These are phyloP conservation scores for Poa annua DNA, from an alignment of 176 grass and related monocot genomes.

Conservation along the genomic window DNA sequence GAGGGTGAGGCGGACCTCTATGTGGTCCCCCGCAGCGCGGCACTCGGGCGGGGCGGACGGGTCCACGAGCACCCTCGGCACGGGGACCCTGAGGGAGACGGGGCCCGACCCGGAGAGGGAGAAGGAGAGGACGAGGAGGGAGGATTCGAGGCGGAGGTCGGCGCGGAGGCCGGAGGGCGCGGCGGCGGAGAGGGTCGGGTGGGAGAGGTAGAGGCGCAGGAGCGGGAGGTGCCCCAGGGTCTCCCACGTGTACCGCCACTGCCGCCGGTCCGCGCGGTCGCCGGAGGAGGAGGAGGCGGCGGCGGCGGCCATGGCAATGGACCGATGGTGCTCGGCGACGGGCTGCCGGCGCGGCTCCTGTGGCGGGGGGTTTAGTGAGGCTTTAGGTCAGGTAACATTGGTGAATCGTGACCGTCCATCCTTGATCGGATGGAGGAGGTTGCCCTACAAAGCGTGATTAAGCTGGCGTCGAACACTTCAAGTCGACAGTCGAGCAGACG, in stretches of 20 bases:
- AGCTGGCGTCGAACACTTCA: too few relatives aligned
- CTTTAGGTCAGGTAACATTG: neutral
- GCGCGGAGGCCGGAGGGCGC: conserved; percentile 34
- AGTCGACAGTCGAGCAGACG: too few relatives aligned
- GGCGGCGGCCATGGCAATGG: conserved; percentile 37
- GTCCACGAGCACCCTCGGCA: conserved; percentile 66
- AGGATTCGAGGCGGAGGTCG: conserved; percentile 56
- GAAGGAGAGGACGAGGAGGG: conserved; percentile 61
- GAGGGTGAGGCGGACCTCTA: conserved; percentile 67
- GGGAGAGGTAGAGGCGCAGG: conserved; percentile 66
- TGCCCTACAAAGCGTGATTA: too few relatives aligned
- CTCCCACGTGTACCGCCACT: conserved; percentile 64
- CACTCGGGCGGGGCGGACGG: conserved; percentile 49
- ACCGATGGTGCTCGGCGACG: neutral
- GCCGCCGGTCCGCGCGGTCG: conserved; percentile 30
- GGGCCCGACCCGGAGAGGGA: conserved; percentile 27
- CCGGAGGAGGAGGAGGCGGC: conserved; percentile 6
- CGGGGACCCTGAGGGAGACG: conserved; percentile 53
- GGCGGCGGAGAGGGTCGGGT: conserved; percentile 16
- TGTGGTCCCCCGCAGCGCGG: conserved; percentile 48
- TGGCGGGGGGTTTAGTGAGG: neutral
- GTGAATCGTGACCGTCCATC: conserved; percentile 18
- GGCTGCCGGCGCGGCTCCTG: neutral
- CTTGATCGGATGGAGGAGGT: neutral
- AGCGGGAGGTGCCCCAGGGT: conserved; percentile 49